phyloP scores from a whole-genome alignment of 2,329 filamentous ascomycete species.

The Endothia cerciana region DNA sequence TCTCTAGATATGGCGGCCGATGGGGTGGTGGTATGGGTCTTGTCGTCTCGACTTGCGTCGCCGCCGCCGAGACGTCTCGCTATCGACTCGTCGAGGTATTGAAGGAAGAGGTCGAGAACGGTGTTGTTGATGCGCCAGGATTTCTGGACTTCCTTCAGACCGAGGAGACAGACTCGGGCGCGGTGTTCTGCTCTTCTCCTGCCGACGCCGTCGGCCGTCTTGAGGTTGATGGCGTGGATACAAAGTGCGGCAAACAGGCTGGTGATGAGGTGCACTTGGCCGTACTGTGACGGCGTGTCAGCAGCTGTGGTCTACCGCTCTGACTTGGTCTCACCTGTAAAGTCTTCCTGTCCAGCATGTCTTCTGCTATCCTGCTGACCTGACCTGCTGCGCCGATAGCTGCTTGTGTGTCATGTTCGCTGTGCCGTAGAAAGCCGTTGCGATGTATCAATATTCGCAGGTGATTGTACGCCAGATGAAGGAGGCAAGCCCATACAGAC shows the following conservation, averaged over 20 bases:
- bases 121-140: constrained; percentile 47
- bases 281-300: constrained; percentile 40
- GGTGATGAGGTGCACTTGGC: constrained; percentile 45
- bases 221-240: constrained; percentile 43
- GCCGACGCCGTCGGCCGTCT: constrained; percentile 39
- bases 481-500: constrained; percentile 42
- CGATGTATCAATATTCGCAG: constrained; percentile 43
- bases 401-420: constrained; percentile 36
- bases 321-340: constrained; percentile 16
- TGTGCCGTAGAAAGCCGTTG: constrained; percentile 38
- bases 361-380: constrained; percentile 44
- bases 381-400: constrained; percentile 40
- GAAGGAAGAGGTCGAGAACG: constrained; percentile 43
- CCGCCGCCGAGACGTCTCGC: constrained; percentile 39
- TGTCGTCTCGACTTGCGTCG: constrained; percentile 17
- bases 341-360: constrained; percentile 38
- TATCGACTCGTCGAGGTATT: constrained; percentile 44
- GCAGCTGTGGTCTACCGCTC: constrained; percentile 16
- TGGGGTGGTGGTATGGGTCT: background rate
- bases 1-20: constrained; percentile 20
- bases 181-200: constrained; percentile 43
- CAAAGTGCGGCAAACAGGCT: constrained; percentile 44
- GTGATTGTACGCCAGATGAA: constrained; percentile 45
- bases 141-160: constrained; percentile 44
- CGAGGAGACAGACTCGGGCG: constrained; percentile 43